These are phyloP conservation scores for Apiotrichum gamsii DNA, from an alignment of 1,284 basidiomycete species.

Conservation along the genomic window DNA sequence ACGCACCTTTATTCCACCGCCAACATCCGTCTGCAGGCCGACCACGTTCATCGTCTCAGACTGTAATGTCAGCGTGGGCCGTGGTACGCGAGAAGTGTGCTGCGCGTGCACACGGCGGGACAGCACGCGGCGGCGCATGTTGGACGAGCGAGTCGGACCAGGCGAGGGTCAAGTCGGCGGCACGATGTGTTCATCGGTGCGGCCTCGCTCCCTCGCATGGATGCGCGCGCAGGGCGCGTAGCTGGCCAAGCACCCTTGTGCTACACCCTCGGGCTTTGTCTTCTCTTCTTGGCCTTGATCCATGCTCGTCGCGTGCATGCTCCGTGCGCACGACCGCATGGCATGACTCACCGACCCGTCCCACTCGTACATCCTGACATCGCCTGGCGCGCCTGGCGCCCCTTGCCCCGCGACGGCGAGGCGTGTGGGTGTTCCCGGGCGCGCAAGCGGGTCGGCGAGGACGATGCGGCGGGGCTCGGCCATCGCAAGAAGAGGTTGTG, in stretches of 20 bases:
- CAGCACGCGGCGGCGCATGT: too few species aligned
- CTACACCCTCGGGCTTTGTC: too few species aligned
- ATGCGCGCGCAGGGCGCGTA: too few species aligned
- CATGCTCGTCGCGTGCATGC: too few species aligned
- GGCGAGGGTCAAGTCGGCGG: too few species aligned
- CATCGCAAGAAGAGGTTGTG: slow-evolving; percentile 1
- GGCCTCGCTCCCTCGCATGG: too few species aligned
- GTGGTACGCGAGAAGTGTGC: too few species aligned
- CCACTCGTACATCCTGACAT: slow-evolving; percentile 44
- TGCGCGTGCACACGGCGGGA: too few species aligned
- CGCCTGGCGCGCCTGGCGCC: slow-evolving; percentile 29
- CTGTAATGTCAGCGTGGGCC: slow-evolving; percentile 13
- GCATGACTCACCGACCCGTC: slow-evolving; percentile 25
- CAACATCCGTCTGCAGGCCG: slow-evolving; percentile 40
- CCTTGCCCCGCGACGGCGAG: slow-evolving; percentile 42
- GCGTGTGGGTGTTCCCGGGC: slow-evolving; percentile 12
- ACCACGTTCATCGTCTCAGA: slow-evolving; percentile 34
- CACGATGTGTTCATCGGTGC: too few species aligned
- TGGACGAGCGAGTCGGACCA: too few species aligned
- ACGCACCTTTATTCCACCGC: slow-evolving; percentile 23
- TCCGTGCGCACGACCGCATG: not conserved
- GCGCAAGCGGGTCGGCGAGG: slow-evolving; percentile 30
- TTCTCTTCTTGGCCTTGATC: too few species aligned
- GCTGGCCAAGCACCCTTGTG: too few species aligned
- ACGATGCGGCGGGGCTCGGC: slow-evolving; percentile 31